phyloP scores from a whole-genome alignment of 768 basidiomycete species.

The Tulasnella sp. region DNA sequence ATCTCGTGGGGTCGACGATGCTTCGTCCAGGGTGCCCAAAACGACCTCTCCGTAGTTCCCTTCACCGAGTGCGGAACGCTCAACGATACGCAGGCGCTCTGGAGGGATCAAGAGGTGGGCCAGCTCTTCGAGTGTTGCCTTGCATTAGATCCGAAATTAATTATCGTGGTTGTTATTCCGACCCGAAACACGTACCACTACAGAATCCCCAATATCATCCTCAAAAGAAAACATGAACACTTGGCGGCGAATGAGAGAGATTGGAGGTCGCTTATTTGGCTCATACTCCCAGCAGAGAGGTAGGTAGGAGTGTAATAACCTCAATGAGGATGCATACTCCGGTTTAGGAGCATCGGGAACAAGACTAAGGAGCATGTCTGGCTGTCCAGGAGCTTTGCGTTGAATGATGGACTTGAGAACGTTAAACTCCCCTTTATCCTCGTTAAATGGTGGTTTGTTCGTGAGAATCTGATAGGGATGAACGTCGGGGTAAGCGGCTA shows the following conservation, averaged over 20 bases:
- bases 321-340: neutral
- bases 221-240: neutral
- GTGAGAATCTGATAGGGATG: neutral
- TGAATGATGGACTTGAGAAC: neutral
- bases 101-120: neutral
- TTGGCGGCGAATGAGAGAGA: neutral
- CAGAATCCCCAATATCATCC: neutral
- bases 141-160: neutral
- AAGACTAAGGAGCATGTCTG: neutral
- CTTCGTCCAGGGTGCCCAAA: neutral
- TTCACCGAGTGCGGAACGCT: neutral
- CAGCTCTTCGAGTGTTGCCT: neutral
- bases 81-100: neutral
- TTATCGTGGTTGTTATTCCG: neutral
- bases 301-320: neutral
- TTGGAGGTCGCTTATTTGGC: neutral
- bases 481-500: neutral
- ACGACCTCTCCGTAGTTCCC: neutral
- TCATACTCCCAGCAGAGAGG: neutral
- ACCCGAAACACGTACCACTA: neutral
- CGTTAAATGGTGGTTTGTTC: neutral
- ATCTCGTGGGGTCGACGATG: neutral
- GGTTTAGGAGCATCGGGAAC: neutral
- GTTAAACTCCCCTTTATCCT: neutral
- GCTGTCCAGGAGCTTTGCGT: neutral